Conservation (phyloP, 805 yeast species). For the Spathaspora hagerdaliae region DNA sequence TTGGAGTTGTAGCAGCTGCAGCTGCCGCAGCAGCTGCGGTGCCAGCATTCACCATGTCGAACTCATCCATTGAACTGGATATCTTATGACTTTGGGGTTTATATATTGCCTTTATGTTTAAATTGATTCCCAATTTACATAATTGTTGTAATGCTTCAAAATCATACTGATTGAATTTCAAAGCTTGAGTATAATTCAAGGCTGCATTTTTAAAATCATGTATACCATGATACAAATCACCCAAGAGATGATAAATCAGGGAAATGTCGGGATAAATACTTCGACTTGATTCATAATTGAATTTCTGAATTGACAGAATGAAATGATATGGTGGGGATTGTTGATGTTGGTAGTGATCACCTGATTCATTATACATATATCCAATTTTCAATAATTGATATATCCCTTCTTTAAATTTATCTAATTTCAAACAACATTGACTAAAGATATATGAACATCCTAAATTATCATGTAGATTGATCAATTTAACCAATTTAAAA, state of each 20-base stretch:
- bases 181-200: conserved; percentile 62
- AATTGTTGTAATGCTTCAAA: conserved; percentile 85
- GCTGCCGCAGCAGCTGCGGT: background rate
- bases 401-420: conserved; percentile 59
- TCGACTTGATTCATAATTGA: conserved; percentile 37
- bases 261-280: conserved; percentile 61
- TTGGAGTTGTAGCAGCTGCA: background rate
- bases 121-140: conserved; percentile 65
- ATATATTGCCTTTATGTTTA: conserved; percentile 56
- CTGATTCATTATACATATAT: conserved; percentile 25
- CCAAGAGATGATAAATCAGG: conserved; percentile 63
- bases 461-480: conserved; percentile 15
- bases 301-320: conserved; percentile 16
- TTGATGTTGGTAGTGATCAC: background rate
- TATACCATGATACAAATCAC: conserved; percentile 55
- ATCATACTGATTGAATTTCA: conserved; percentile 71
- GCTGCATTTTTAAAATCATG: conserved; percentile 66
- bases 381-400: conserved; percentile 32
- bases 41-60: background rate
- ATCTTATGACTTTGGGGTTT: conserved; percentile 15
- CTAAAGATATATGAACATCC: conserved; percentile 80
- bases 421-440: conserved; percentile 55
- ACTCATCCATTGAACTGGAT: background rate
- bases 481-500: conserved; percentile 27
- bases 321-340: conserved; percentile 7